These are phyloP conservation scores for Pleurotus eryngii DNA, from an alignment of 768 basidiomycete species.

Conservation along the genomic window DNA sequence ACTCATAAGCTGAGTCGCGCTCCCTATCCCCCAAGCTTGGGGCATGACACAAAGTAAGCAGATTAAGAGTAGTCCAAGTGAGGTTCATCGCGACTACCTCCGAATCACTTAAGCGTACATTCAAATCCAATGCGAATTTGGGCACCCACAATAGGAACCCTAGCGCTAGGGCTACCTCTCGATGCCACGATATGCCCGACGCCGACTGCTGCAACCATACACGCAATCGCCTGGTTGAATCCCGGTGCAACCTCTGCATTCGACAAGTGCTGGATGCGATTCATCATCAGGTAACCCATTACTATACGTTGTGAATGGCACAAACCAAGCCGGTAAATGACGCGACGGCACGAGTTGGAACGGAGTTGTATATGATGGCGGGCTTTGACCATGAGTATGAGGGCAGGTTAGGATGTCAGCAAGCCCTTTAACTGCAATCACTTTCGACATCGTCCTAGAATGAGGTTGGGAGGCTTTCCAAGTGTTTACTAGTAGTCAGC, in stretches of 20 bases:
- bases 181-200: slow-evolving; percentile 27
- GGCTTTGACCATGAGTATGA: slow-evolving; percentile 23
- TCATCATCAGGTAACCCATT: not conserved
- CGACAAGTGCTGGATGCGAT: slow-evolving; percentile 21
- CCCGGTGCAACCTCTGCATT: slow-evolving; percentile 23
- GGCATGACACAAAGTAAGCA: slow-evolving; percentile 26
- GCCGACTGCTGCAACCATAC: slow-evolving; percentile 30
- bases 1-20: slow-evolving; percentile 27
- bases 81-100: slow-evolving; percentile 26
- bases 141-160: slow-evolving; percentile 23
- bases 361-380: slow-evolving; percentile 24
- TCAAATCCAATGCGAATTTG: too few relatives aligned
- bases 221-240: slow-evolving; percentile 34
- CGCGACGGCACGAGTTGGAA: slow-evolving; percentile 15
- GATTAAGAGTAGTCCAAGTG: slow-evolving; percentile 21
- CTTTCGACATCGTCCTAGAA: slow-evolving; percentile 6
- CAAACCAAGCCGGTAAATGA: slow-evolving; percentile 24
- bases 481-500: too few relatives aligned
- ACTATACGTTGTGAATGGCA: not conserved
- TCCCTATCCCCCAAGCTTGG: slow-evolving; percentile 19
- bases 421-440: slow-evolving; percentile 24
- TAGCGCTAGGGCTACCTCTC: slow-evolving; percentile 18
- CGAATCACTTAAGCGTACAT: too few relatives aligned
- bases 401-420: slow-evolving; percentile 25
- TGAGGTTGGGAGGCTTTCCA: too few relatives aligned